Base-by-base conservation (phyloP, 2,329 filamentous ascomycete species). In the Capronia epimyces region DNA sequence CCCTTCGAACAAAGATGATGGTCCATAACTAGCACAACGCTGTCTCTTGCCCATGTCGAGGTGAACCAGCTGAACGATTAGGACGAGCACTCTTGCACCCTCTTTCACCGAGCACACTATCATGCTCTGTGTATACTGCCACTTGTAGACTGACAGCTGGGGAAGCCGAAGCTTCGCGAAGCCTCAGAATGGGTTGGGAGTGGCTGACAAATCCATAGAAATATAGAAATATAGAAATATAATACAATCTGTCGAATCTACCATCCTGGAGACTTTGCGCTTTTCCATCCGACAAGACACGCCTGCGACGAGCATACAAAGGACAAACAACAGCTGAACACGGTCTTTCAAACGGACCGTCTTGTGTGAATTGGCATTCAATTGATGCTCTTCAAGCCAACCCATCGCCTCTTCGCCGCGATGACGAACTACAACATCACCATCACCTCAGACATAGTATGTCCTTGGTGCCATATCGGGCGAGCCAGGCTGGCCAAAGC, bases 361-460 rank as follows among this genome's bases (percentile, higher is more conserved):
- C 29, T 32, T 32, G 5, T 27, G 25, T 27, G 5, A 10, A 27
- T 6, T 5, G 25, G 6, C 25, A 27, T 10, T 12, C 12, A 37
- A 21, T 48, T 43, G n/a, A 53, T 57, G 55, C 45, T 22, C 15
- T 52, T 57, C 15, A 29, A 12, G 12, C 49, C 46, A 7, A 57
- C 37, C 16, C 43, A 34, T 3, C 47, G 25, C 34, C 46, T 50
- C 18, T 9, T 52, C 20, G 27, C 49, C 24, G 37, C 40, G 39
- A 89, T 90, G 86, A 81, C 83, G 16, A 80, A 82, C 62, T 87
- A 90, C 72, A 79, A 81, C 55, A 86, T 94, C 68, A 81, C 84
- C 52, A 80, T 89, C 64, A 81, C 89, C 52, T 87, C 80, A n/a
- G 89, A 95, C 70, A 86, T 82, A 2, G 79, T 93, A 60, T 94